Percentiles rank a stretch among this genome's conserved stretches.
These are phyloP conservation scores for Hypoxylon fuscum DNA, from an alignment of 495 filamentous ascomycete genomes.

Conservation along the genomic window DNA sequence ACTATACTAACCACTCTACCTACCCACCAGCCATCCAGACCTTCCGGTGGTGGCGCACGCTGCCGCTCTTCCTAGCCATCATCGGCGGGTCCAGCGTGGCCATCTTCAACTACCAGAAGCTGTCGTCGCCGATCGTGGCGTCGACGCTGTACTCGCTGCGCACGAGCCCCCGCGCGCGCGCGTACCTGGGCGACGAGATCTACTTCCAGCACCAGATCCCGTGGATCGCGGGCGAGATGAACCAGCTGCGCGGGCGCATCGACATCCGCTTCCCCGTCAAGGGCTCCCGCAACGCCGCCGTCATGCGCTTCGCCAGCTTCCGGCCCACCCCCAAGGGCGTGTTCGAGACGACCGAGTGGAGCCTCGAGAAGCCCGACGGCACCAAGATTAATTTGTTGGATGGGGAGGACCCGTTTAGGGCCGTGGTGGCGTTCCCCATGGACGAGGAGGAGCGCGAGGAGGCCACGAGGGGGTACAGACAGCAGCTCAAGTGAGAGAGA, in stretches of 20 bases:
- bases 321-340: constrained; percentile 74
- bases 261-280: constrained; percentile 88
- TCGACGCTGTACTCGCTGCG: constrained; percentile 91
- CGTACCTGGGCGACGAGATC: constrained; percentile 86
- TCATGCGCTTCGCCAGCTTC: constrained; percentile 83
- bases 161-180: constrained; percentile 76
- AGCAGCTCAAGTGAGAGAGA: constrained; percentile 48
- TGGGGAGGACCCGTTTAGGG: constrained; percentile 68
- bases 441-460: constrained; percentile 50
- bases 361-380: constrained; percentile 72
- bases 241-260: constrained; percentile 91
- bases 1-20: not conserved
- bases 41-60: constrained; percentile 58
- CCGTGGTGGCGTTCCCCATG: constrained; percentile 43
- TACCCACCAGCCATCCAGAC: constrained; percentile 39
- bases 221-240: constrained; percentile 93
- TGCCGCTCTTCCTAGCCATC: constrained; percentile 64
- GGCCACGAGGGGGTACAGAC: constrained; percentile 53
- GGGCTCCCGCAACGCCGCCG: constrained; percentile 74
- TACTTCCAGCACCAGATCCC: constrained; percentile 89
- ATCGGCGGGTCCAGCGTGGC: constrained; percentile 74
- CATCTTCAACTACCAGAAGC: constrained; percentile 99
- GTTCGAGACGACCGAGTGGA: constrained; percentile 84
- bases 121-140: constrained; percentile 79
- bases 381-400: constrained; percentile 72